Evolutionary conservation across 164 flowering plant species (phyloP), one percentile per base, ranked within the genome.

Genomic region (Protea cynaroides): DNA sequence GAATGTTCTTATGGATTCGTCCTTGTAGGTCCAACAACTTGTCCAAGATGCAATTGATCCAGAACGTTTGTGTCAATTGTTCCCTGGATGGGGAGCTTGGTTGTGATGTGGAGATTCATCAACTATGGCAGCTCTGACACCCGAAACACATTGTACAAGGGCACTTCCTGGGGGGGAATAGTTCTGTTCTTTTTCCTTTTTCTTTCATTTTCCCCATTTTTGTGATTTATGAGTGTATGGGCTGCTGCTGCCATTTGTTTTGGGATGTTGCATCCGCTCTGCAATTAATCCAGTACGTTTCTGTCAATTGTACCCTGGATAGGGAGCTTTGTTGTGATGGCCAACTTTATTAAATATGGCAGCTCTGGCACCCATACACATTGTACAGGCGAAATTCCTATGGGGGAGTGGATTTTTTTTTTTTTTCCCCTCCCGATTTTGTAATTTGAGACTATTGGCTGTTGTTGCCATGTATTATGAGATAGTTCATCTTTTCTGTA

Each of bases 81-180:
- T 85, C 74, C 93, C 99, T 36, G 99, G 99, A n/a, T 94, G 99
- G 99, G 99, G 86, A 67, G 86, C 96, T 63, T 94, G 99, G 99
- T 23, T 94, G 84, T 94, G 81, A 88, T 57, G 11, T 36, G 5
- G 12, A 37, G 44, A 6, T 53, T 37, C 0, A 18, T 56, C 61
- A 14, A 7, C 50, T 23, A 9, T 44, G 22, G 63, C 61, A 58
- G 63, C 59, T 63, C 14, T 21, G 7, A 29, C 64, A 53, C 56
- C 66, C 70, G n/a, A 40, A 63, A 23, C 56, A 54, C 58, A 29
- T 58, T 72, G 80, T 72, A 76, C 67, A 69, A 72, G 74, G 72
- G 73, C 67, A 38, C 44, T 59, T 29, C 40, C 29, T 70, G 21
- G 15, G 12, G 38, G 15, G 34, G 22, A 12, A 8, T 34, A 22